Base-by-base conservation (phyloP, 768 basidiomycete species). In the Lactarius evosmus region DNA sequence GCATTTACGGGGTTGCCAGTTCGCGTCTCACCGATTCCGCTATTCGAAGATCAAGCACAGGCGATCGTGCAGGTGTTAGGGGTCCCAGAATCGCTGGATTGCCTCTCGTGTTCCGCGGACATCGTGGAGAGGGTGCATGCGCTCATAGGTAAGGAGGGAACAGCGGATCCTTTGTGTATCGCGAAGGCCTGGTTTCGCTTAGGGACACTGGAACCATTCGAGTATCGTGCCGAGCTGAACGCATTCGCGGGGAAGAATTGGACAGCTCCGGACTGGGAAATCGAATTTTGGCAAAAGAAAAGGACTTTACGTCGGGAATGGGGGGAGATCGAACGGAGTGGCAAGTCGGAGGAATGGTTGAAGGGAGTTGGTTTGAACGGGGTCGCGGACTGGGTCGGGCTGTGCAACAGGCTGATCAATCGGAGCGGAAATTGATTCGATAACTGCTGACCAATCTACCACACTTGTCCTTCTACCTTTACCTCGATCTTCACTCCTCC, bases 41-140 rank as follows among this genome's bases (percentile, higher is more conserved):
- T 93, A 0, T 78, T 87, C 54, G 92, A 97, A 73, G 84, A 83
- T 0, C 95, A 96, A 74, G 87, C 87, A 0, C 82, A 81, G 0
- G 87, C 85, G 2, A 79, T 84, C 7, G 72, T 86, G 25, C 78
- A 78, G 27, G 83, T 80, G 0, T 88, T 90, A 63, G 76, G 76
- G 16, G 68, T 84, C 57, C 85, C 83, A 1, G 71, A 72, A 29
- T 73, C 78, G 25, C 74, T 91, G 7, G 80, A 90, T 65, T 61
- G 72, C 34, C 73, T 75, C 3, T 69, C 73, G 34, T 88, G 88
- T 69, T 75, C 78, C 0, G 73, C 75, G 29, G 80, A 75, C n/a
- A 73, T 88, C 60, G 69, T 83, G 30, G 73, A 78, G 7, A 82
- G 84, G 11, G 57, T 30, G 29, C 58, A 51, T 33, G 4, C 2